Evolutionary conservation across 2,329 filamentous ascomycete genomes (phyloP).

Genomic region (Xylariaceae sp.): DNA sequence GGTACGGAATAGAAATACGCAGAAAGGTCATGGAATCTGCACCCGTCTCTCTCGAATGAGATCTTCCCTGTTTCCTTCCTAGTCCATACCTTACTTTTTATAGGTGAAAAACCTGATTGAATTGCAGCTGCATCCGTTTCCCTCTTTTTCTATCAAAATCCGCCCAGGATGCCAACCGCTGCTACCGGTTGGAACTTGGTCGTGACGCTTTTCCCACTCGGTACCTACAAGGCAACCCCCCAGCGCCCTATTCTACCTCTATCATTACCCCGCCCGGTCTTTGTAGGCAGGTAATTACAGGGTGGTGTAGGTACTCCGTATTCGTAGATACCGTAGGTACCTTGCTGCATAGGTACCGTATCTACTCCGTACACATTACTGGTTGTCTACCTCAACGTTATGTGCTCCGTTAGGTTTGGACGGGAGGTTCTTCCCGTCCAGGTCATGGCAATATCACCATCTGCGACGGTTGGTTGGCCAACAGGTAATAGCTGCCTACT

Average conservation of each 20-base stretch:
- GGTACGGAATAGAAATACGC: too few species aligned
- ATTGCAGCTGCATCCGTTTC: not conserved
- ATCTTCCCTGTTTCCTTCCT: not conserved
- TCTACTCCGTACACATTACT: not conserved
- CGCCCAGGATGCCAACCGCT: not conserved
- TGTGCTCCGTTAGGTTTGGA: too few species aligned
- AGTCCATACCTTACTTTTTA: not conserved
- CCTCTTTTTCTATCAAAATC: not conserved
- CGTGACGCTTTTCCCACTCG: not conserved
- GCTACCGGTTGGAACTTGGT: not conserved
- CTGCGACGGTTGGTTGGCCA: conserved; percentile 12
- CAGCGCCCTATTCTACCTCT: not conserved
- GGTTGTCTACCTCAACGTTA: not conserved
- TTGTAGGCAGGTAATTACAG: not conserved
- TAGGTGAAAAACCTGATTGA: not conserved
- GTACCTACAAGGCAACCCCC: not conserved
- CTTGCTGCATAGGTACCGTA: too few species aligned
- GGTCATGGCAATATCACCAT: conserved; percentile 1
- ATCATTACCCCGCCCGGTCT: not conserved
- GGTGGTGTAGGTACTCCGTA: not conserved
- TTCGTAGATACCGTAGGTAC: too few species aligned
- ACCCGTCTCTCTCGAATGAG: too few species aligned
- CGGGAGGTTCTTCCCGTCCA: conserved; percentile 13
- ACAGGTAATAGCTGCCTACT: not conserved
- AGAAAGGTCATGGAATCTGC: too few species aligned